These are phyloP conservation scores for Dimocarpus longan DNA, from an alignment of 345 rosid species.

Conservation along the genomic window DNA sequence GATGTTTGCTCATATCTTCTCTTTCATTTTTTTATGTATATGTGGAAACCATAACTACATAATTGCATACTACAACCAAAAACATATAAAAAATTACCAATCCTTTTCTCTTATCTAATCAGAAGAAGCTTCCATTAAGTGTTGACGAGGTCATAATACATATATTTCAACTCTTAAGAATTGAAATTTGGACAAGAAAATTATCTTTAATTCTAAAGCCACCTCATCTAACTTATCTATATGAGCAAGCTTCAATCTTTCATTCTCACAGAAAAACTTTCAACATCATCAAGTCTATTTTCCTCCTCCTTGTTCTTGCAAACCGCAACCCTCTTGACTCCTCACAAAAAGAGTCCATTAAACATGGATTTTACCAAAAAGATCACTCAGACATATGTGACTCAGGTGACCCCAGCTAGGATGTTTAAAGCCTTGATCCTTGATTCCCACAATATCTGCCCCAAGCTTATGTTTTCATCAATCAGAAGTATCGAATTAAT, in stretches of 20 bases:
- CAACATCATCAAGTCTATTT: not conserved
- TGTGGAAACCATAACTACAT: too few relatives aligned
- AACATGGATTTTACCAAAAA: conserved; percentile 29
- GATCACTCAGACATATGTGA: conserved; percentile 30
- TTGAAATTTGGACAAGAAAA: not conserved
- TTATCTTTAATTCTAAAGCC: not conserved
- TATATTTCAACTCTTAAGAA: not conserved
- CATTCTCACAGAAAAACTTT: not conserved
- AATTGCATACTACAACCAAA: too few relatives aligned
- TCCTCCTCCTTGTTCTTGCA: not conserved
- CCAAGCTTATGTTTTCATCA: conserved; percentile 48
- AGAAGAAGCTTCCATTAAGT: not conserved
- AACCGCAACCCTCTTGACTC: not conserved
- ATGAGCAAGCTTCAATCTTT: not conserved
- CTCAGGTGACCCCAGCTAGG: conserved; percentile 36
- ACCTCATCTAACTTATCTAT: not conserved
- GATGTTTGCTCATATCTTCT: not conserved
- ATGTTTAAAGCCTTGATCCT: conserved; percentile 51
- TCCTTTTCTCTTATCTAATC: not conserved
- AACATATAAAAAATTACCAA: not conserved
- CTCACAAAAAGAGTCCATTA: not conserved
- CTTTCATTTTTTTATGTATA: too few relatives aligned
- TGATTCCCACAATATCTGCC: conserved; percentile 43
- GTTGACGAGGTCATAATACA: conserved; percentile 11
- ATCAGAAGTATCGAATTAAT: conserved; percentile 37